Evolutionary conservation across 306 rosid species (phyloP), one percentile per base, ranked within the genome.

Genomic region (Prunus campanulata): DNA sequence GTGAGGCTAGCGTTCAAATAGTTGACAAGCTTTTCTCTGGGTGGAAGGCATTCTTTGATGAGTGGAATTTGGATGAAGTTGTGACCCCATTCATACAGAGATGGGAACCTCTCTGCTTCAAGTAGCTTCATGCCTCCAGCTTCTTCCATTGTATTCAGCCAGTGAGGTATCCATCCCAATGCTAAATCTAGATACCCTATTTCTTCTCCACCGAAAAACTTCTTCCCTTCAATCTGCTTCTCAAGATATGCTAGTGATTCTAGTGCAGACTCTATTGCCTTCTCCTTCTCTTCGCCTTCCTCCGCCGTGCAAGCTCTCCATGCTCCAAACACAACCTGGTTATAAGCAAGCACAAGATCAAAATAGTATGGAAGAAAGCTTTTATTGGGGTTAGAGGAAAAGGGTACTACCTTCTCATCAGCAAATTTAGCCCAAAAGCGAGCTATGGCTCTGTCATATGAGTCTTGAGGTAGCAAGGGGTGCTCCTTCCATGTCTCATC

Each of bases 401-500:
- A 48, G 16, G 52, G 52, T 3, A 3, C 56, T 76, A 87, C 91
- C 89, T 83, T 87, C 4, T 85, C 89, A 70, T 78, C 91, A 20
- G 46, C 74, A 61, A 78, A 87, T 39, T 42, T 76, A 14, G 89
- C 87, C 89, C 87, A 87, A 65, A 85, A 87, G 5, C 91, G 84
- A 65, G 87, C 84, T 20, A 32, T 59, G 74, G 89, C 87, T 78
- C 76, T 76, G 13, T 83, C 71, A 60, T 51, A 68, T 0, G 89
- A 82, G 24, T 80, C 81, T 13, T 47, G 47, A 12, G 85, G 82
- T 0, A 76, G 87, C 81, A 85, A 66, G 51, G 87, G 83, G 66
- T 76, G 78, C 18, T 87, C 57, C 74, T 80, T 87, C 91, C 91
- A 87, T 1, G 80, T 78, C 69, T 87, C 87, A 42, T 87, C 91